Percentiles rank a stretch among this genome's conserved stretches.
Conservation (phyloP, 495 filamentous ascomycete genomes). For the Corynascus novoguineensis region DNA sequence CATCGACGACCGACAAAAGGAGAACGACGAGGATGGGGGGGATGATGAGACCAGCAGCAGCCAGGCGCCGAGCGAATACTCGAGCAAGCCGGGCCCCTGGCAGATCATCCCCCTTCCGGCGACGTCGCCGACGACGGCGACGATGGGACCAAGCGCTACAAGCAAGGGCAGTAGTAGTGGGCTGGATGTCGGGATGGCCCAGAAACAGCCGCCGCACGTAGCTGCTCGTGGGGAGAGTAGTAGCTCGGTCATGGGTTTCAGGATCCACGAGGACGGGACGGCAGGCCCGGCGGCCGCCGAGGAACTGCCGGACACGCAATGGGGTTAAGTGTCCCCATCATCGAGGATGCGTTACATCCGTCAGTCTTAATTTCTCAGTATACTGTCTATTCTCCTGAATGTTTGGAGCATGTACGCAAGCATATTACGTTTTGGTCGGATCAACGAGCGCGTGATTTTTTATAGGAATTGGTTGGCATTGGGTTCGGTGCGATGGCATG, state of each 20-base stretch:
- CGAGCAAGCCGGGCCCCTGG: slow-evolving; percentile 22
- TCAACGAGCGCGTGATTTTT: neutral
- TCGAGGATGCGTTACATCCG: neutral
- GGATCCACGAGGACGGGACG: slow-evolving; percentile 27
- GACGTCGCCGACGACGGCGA: neutral
- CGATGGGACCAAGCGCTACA: too few relatives aligned
- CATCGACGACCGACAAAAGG: neutral
- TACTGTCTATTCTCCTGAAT: neutral
- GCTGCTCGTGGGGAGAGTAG: neutral
- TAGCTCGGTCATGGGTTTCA: slow-evolving; percentile 18
- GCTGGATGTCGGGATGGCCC: neutral
- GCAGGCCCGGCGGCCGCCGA: neutral
- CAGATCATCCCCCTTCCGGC: neutral
- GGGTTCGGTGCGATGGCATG: neutral
- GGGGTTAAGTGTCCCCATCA: neutral
- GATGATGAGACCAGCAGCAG: slow-evolving; percentile 9
- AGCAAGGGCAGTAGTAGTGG: too few relatives aligned
- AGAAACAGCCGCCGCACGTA: slow-evolving; percentile 1
- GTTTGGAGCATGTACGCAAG: neutral
- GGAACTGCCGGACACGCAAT: slow-evolving; percentile 10
- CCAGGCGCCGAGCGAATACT: slow-evolving; percentile 32
- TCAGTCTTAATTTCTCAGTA: neutral
- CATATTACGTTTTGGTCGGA: slow-evolving; percentile 1
- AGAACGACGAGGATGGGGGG: slow-evolving; percentile 8
- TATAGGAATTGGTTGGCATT: neutral